Base-by-base conservation (phyloP, 2,329 filamentous ascomycete species). In the Penicillium sp. region DNA sequence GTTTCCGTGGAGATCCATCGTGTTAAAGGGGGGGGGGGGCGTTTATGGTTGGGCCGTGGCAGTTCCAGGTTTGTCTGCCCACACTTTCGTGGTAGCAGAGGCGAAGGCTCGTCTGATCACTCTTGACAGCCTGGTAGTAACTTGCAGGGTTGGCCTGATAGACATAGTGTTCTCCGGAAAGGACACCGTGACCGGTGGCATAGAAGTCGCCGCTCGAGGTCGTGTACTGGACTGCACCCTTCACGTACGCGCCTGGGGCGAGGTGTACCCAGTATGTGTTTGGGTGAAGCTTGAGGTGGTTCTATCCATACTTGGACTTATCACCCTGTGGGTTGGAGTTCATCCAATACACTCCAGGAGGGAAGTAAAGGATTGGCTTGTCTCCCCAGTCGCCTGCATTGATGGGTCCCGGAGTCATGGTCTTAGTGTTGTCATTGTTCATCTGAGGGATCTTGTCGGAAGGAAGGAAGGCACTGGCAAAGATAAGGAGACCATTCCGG, bases 91-190 rank as follows among this genome's bases (percentile, higher is more conserved):
- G 54, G n/a, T 56, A 67, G 64, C 74, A 78, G 71, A 78, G 76
- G 8, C 69, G 68, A 11, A 77, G 64, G 19, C 67, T 70, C 21
- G 67, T 67, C 19, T 64, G 61, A 64, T 77, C 71, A 35, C 66
- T 69, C 55, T 75, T 71, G 21, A 66, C 60, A 60, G 69, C 71
- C 29, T 35, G 31, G 64, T 76, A 78, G 44, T 65, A 60, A 7
- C 69, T 38, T 5, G 67, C 67, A 0, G 70, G 68, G 61, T 78
- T 77, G 26, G 76, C 76, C 58, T 77, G 73, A 62, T 76, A 78
- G 6, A 76, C 73, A 56, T 78, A 78, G 49, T 77, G 69, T 60
- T 78, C 76, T 13, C 76, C 76, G 0, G 75, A 78, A 2, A 78
- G 67, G 8, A 78, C 74, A 11, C 75, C 76, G 61, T 70, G 68